Base-by-base conservation (phyloP, 352 stramenopile species). In the Globisporangium carolinianum region DNA sequence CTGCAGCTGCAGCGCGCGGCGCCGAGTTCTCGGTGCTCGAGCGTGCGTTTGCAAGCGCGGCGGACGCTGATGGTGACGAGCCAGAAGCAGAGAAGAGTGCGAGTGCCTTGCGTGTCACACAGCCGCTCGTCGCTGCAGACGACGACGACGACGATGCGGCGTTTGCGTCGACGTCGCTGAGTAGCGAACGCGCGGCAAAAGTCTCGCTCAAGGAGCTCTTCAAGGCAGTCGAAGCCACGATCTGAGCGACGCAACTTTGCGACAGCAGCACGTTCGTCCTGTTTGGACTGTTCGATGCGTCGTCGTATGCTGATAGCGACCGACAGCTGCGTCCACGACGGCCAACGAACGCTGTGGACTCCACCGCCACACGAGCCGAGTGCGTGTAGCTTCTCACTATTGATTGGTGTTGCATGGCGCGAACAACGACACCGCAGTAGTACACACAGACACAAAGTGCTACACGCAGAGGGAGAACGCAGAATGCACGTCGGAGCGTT, bases 151-250 rank as follows among this genome's bases (percentile, higher is more conserved):
- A 9, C 45, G 17, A 10, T 58, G 46, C 32, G 42, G 24, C 62
- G 10, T 77, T 67, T 56, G 63, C 68, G 12, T 72, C 70, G 10
- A 17, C 41, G 18, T 17, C 49, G 50, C 51, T 82, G 41, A 59
- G 59, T 5, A 54, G 51, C 3, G 61, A 67, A 41, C 69, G 67
- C 36, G 65, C 61, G 4, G 70, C 63, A 51, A 81, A 75, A 54
- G 59, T 73, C 37, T 53, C 57, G 24, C 56, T 84, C 1, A 76
- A 75, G 39, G 67, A 77, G 41, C 62, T 81, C 10, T 68, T 84
- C 48, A 67, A 67, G 57, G 53, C 63, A n/a, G 62, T 62, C 10
- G 67, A 79, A 51, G 66, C 63, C 17, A 79, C 72, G 38, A 79
- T 81, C 17, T 82, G 39, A 43, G 24, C 24, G 24, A 32, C 24